phyloP scores from a whole-genome alignment of 805 yeast genomes.

The Limtongia smithiae region DNA sequence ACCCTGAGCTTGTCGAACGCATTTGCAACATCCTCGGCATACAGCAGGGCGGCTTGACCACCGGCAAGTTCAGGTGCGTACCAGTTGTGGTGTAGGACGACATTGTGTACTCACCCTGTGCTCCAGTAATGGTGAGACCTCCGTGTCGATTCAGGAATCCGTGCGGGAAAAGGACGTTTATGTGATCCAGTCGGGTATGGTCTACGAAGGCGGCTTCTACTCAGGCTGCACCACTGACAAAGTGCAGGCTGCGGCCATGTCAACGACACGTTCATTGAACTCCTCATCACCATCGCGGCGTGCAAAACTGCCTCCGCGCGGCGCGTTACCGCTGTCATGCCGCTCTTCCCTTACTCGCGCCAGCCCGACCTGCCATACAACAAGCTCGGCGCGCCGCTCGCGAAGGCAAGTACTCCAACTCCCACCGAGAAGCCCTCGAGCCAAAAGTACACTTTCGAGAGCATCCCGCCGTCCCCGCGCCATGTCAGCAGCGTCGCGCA shows the following conservation, averaged over 20 bases:
- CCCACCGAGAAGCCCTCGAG: slow-evolving; percentile 16
- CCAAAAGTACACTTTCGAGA: slow-evolving; percentile 44
- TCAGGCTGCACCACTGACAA: neutral
- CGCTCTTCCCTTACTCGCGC: slow-evolving; percentile 91
- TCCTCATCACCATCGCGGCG: slow-evolving; percentile 81
- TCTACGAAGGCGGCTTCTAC: neutral
- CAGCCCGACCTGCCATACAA: slow-evolving; percentile 92
- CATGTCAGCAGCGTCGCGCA: slow-evolving; percentile 15
- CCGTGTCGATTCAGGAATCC: slow-evolving; percentile 77
- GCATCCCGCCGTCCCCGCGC: slow-evolving; percentile 42
- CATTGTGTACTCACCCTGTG: neutral
- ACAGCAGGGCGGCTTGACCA: slow-evolving; percentile 60
- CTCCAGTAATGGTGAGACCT: slow-evolving; percentile 85
- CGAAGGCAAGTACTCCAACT: slow-evolving; percentile 35
- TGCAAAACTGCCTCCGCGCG: slow-evolving; percentile 88
- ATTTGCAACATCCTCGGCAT: slow-evolving; percentile 78
- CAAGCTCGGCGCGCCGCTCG: slow-evolving; percentile 67
- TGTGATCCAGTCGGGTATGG: slow-evolving; percentile 61
- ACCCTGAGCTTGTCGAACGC: slow-evolving; percentile 67
- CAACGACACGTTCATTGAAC: slow-evolving; percentile 79
- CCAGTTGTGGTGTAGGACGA: neutral
- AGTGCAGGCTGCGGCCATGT: slow-evolving; percentile 72
- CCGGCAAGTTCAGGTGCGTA: slow-evolving; percentile 41
- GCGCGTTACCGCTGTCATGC: slow-evolving; percentile 85
- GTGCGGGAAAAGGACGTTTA: slow-evolving; percentile 96